Percentiles rank a stretch among this genome's conserved stretches.
Conservation (phyloP, 169 alveolate genomes). For the Blepharisma undulans region DNA sequence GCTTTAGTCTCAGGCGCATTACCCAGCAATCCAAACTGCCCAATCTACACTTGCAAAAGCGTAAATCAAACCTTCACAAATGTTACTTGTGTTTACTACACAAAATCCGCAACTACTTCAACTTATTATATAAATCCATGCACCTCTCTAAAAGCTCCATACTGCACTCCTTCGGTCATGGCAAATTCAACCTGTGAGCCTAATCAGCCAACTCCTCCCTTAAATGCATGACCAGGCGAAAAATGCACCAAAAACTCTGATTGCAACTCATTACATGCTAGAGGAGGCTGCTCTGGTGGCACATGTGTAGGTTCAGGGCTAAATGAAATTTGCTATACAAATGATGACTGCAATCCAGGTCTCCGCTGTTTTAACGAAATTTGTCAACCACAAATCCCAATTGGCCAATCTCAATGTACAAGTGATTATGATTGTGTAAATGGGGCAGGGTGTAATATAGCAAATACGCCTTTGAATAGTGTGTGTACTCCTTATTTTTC, state of each 20-base stretch:
- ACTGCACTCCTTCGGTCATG: not conserved
- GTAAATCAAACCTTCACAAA: not conserved
- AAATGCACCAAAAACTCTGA: not conserved
- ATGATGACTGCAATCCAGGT: conserved; percentile 18
- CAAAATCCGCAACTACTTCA: not conserved
- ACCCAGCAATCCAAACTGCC: not conserved
- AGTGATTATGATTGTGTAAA: conserved; percentile 28
- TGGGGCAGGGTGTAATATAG: conserved; percentile 12
- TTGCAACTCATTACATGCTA: not conserved
- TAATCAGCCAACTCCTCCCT: not conserved
- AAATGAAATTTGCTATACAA: not conserved
- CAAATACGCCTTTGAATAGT: not conserved
- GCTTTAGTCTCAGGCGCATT: not conserved
- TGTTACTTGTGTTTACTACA: not conserved
- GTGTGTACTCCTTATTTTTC: not conserved
- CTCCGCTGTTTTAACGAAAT: conserved; percentile 14
- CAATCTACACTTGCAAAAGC: not conserved
- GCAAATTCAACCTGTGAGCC: not conserved
- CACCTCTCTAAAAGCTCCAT: not conserved
- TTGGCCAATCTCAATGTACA: not conserved
- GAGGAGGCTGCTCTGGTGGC: not conserved
- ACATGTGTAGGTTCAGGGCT: not conserved
- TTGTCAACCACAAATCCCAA: conserved; percentile 2
- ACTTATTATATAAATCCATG: not conserved
- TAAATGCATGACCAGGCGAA: conserved; percentile 30